Conservation (phyloP, 2,329 filamentous ascomycete species). For the Aspergillus costaricaensis region DNA sequence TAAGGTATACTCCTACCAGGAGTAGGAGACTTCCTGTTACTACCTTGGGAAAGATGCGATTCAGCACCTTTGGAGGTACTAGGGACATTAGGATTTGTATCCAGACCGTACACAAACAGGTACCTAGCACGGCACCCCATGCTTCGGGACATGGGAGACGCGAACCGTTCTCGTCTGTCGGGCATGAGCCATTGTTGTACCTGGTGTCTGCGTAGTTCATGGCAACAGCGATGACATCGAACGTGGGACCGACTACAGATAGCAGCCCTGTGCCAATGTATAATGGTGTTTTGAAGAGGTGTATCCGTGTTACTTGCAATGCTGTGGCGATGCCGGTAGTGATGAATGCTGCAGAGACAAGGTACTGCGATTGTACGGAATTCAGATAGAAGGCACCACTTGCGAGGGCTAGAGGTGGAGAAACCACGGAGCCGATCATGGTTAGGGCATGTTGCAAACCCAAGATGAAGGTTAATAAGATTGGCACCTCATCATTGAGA, state of each 20-base stretch:
- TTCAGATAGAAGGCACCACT: slow-evolving; percentile 64
- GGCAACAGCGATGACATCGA: slow-evolving; percentile 73
- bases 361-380: slow-evolving; percentile 66
- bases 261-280: slow-evolving; percentile 78
- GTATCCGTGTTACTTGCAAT: slow-evolving; percentile 76
- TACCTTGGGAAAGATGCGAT: slow-evolving; percentile 76
- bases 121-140: slow-evolving; percentile 74
- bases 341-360: slow-evolving; percentile 76
- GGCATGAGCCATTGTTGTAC: slow-evolving; percentile 70
- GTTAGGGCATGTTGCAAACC: slow-evolving; percentile 78
- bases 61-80: slow-evolving; percentile 66
- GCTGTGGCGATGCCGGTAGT: slow-evolving; percentile 74
- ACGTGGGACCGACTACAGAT: slow-evolving; percentile 77
- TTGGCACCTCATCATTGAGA: slow-evolving; percentile 75
- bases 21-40: slow-evolving; percentile 71
- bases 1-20: slow-evolving; percentile 73
- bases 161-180: slow-evolving; percentile 61
- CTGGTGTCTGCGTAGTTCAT: slow-evolving; percentile 72
- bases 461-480: slow-evolving; percentile 71
- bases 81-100: slow-evolving; percentile 76
- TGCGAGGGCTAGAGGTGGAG: slow-evolving; percentile 73
- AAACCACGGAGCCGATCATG: slow-evolving; percentile 75
- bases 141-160: slow-evolving; percentile 72
- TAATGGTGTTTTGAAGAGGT: slow-evolving; percentile 71
- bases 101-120: slow-evolving; percentile 64